Evolutionary conservation across 2,329 filamentous ascomycete species (phyloP), one percentile per base, ranked within the genome.

Genomic region (Beauveria sp.): DNA sequence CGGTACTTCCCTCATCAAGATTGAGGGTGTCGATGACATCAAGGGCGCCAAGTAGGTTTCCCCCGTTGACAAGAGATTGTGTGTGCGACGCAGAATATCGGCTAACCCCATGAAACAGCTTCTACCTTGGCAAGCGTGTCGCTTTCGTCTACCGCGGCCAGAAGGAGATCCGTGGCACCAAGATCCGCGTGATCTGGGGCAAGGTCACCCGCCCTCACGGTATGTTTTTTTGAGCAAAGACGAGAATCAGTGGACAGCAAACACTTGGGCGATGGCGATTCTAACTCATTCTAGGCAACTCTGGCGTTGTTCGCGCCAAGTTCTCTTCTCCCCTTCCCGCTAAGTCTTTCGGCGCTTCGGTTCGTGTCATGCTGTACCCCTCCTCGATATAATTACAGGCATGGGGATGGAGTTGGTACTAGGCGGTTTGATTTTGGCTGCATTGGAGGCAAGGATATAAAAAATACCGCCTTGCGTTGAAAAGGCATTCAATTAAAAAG

Each of bases 121-220:
- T 97, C 90, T 99, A 99, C 85, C 84, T 91, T 70, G 95, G 95
- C 83, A 99, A 99, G 90, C 93, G 93, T 84, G 88, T 98, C 78
- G 95, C 95, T 78, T 99, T 92, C 81, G 92, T 99, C 81, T 99
- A 98, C 87, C 91, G 93, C 77, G 93, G 88, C 73, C 88, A 91
- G 81, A 93, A 88, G 82, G 91, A 96, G 85, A 86, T 96, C 76
- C 90, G 93, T 75, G 95, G 95, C 78, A 93, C 92, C 79, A 98
- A 98, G 89, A 96, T 98, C 83, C 88, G 93, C 76, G 89, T 98
- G 73, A 97, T 98, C 84, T 98, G 93, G 92, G 93, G 93, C 84
- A 97, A 96, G 86, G 89, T 98, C 78, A 96, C 91, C 77, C 85
- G 92, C 76, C 88, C 92, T 78, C 93, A 98, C 83, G 93, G 90